Evolutionary conservation across 768 basidiomycete species (phyloP).

Genomic region (Termitomyces sp.): DNA sequence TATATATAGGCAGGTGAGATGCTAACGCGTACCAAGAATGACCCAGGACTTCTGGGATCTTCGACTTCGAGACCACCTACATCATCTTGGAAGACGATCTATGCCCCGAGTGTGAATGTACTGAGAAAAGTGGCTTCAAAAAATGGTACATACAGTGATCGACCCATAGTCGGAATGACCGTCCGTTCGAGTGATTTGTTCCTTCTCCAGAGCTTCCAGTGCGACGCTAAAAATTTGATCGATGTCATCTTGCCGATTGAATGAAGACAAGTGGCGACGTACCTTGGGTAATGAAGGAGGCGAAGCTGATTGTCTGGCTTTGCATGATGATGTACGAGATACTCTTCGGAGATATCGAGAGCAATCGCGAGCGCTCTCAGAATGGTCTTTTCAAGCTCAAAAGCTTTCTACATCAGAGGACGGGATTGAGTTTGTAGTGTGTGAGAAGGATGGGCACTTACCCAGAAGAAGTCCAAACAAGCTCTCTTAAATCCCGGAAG

Average conservation of each 20-base stretch:
- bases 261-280: background rate
- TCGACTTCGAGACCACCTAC: constrained; percentile 61
- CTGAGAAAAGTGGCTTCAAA: background rate
- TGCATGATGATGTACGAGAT: constrained; percentile 37
- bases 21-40: constrained; percentile 28
- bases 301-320: constrained; percentile 48
- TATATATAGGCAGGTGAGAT: background rate
- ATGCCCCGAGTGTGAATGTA: background rate
- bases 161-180: constrained; percentile 53
- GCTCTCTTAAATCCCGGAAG: constrained; percentile 50
- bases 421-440: background rate
- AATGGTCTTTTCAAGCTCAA: constrained; percentile 36
- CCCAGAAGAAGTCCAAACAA: constrained; percentile 48
- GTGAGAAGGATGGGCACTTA: constrained; percentile 17
- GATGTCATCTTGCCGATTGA: background rate
- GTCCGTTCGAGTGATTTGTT: constrained; percentile 38
- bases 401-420: constrained; percentile 27
- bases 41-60: constrained; percentile 40
- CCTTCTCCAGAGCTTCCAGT: constrained; percentile 23
- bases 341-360: constrained; percentile 36
- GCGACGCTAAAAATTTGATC: constrained; percentile 22
- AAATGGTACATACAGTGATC: constrained; percentile 32
- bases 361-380: constrained; percentile 45
- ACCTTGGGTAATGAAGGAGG: constrained; percentile 52
- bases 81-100: constrained; percentile 53